phyloP scores from a whole-genome alignment of 345 rosid species.

The Brassica incana region DNA sequence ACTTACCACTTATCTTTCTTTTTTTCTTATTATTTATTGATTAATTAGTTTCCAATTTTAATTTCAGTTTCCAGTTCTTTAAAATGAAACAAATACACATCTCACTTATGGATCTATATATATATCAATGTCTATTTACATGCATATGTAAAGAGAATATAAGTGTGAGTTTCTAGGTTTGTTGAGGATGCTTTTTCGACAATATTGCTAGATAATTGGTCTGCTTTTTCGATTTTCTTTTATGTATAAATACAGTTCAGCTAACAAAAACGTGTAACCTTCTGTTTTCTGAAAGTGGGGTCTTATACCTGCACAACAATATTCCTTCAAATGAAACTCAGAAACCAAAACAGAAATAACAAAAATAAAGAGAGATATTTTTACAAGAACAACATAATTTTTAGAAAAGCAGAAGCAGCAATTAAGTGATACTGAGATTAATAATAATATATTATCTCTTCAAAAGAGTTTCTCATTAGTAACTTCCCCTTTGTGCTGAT shows the following conservation, averaged over 20 bases:
- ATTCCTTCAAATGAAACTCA: constrained; percentile 32
- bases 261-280: constrained; percentile 33
- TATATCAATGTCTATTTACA: constrained; percentile 23
- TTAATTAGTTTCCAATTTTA: constrained; percentile 5
- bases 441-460: constrained; percentile 19
- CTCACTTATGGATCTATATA: constrained; percentile 15
- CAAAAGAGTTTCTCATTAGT: background rate
- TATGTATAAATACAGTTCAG: constrained; percentile 41
- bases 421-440: constrained; percentile 39
- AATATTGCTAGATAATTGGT: constrained; percentile 43
- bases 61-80: constrained; percentile 9
- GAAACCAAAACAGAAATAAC: constrained; percentile 22
- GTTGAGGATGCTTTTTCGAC: constrained; percentile 29
- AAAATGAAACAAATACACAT: constrained; percentile 11
- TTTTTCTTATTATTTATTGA: background rate
- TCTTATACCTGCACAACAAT: constrained; percentile 29
- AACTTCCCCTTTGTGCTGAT: constrained; percentile 15
- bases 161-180: constrained; percentile 29
- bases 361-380: constrained; percentile 2
- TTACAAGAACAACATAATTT: constrained; percentile 32
- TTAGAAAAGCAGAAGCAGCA: constrained; percentile 37
- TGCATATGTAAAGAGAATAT: constrained; percentile 25
- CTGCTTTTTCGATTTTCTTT: constrained; percentile 20
- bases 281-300: constrained; percentile 46
- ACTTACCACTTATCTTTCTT: background rate